Evolutionary conservation across 495 filamentous ascomycete species (phyloP).

Genomic region (Melanomma pulvis-pyrius): DNA sequence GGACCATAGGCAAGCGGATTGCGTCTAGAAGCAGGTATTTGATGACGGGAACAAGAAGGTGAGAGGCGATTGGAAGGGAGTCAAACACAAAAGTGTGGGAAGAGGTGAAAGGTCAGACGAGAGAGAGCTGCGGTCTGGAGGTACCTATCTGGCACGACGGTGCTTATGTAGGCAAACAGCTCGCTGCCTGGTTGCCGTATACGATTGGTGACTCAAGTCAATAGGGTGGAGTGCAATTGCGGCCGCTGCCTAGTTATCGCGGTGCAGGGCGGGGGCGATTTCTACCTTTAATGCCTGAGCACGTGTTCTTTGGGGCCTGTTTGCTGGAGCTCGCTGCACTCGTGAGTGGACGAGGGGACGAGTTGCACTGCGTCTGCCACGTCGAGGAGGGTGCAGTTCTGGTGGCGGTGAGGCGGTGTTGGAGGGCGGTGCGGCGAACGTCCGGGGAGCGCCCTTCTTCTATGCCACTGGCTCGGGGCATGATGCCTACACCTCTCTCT

Average conservation of each 20-base stretch:
- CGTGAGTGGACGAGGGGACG: not conserved
- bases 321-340: not conserved
- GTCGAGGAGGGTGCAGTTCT: not conserved
- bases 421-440: not conserved
- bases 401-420: constrained; percentile 8
- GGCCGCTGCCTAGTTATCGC: constrained; percentile 19
- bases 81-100: not conserved
- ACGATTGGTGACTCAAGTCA: constrained; percentile 9
- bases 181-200: constrained; percentile 8
- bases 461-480: no score
- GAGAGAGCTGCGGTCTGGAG: not conserved
- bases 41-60: not conserved
- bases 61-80: not conserved
- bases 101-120: not conserved
- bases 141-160: not conserved
- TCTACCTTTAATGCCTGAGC: constrained; percentile 6
- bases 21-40: not conserved
- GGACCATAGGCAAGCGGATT: not conserved
- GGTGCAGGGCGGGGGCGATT: not conserved
- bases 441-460: not conserved
- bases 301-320: constrained; percentile 2
- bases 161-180: constrained; percentile 9
- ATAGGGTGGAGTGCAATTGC: not conserved
- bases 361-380: constrained; percentile 5
- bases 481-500: no score